A percentile compares a stretch with the other conserved stretches of the same genome.
phyloP scores from a whole-genome alignment of 2,329 filamentous ascomycete species.

The Aureobasidium sp. region DNA sequence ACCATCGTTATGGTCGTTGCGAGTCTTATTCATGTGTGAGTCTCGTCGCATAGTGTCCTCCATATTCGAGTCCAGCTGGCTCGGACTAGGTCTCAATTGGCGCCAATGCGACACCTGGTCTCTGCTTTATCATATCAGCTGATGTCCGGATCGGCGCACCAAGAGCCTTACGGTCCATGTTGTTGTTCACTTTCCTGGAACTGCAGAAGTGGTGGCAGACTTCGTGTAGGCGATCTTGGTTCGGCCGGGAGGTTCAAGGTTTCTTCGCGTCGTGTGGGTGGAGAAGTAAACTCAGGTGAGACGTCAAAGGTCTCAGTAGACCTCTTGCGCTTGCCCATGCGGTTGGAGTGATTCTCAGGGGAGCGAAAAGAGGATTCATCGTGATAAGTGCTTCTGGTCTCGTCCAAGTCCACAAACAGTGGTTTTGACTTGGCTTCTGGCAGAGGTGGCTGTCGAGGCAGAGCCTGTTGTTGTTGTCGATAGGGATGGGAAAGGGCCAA shows the following conservation, averaged over 20 bases:
- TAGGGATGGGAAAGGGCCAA: neutral
- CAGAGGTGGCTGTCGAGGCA: neutral
- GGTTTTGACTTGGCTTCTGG: neutral
- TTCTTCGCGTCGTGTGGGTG: neutral
- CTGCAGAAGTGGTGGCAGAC: neutral
- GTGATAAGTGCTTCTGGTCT: neutral
- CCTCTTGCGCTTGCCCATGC: constrained; percentile 1
- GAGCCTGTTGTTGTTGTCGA: neutral
- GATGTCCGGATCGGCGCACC: neutral
- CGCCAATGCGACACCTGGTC: neutral
- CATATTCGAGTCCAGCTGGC: neutral
- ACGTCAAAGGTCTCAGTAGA: neutral
- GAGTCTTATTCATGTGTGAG: neutral
- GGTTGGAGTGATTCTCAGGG: neutral
- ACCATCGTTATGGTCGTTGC: neutral
- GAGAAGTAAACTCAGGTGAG: neutral
- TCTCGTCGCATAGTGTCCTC: constrained; percentile 4
- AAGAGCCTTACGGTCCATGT: neutral
- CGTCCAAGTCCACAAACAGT: constrained; percentile 2
- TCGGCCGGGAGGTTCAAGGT: neutral
- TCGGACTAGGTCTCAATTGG: neutral
- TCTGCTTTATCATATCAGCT: neutral
- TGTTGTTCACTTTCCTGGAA: neutral
- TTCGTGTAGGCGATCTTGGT: neutral
- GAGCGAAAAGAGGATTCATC: neutral